phyloP scores from a whole-genome alignment of 129 eudicot species.

The Calendula officinalis region DNA sequence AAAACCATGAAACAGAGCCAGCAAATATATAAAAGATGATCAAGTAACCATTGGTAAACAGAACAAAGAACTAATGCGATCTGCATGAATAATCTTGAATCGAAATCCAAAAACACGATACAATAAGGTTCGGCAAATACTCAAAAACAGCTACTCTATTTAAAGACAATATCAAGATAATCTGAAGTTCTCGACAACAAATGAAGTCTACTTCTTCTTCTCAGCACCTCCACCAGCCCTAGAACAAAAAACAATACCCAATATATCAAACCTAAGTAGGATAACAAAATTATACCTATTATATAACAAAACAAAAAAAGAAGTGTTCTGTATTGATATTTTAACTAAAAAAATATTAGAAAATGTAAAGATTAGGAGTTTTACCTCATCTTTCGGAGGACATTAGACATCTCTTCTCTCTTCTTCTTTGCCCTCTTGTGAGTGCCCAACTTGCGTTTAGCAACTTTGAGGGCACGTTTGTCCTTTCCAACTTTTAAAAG shows the following conservation, averaged over 20 bases:
- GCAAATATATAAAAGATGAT: too few relatives aligned
- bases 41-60: too few relatives aligned
- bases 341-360: not conserved
- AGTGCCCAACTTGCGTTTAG: conserved; percentile 20
- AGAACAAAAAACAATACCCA: not conserved
- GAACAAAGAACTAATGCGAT: too few relatives aligned
- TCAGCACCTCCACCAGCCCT: conserved; percentile 20
- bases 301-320: too few relatives aligned
- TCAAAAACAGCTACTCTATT: not conserved
- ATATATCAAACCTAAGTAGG: not conserved
- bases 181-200: not conserved
- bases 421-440: conserved; percentile 27
- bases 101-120: not conserved
- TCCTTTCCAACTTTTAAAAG: conserved; percentile 22
- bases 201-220: conserved; percentile 12
- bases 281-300: not conserved
- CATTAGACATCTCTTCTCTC: conserved; percentile 22
- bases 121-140: conserved; percentile 2
- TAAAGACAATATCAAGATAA: not conserved
- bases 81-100: not conserved
- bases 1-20: too few relatives aligned
- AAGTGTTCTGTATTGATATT: not conserved
- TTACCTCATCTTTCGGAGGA: conserved; percentile 24
- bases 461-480: conserved; percentile 26
- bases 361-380: not conserved